Evolutionary conservation across 805 yeast genomes (phyloP).

Genomic region (Pichia californica): DNA sequence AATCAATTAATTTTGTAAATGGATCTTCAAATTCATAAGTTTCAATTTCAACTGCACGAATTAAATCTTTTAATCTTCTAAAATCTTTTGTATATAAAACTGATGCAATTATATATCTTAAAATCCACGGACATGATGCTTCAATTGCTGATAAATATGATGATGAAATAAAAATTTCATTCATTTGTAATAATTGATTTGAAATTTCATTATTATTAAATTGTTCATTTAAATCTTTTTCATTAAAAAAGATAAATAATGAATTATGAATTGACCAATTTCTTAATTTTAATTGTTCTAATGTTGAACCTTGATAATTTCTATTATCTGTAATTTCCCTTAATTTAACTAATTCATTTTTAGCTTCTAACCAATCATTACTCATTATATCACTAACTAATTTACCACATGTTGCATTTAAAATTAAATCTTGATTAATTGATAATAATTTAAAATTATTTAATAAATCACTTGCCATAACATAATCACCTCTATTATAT

Average conservation of each 20-base stretch:
- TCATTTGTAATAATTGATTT: constrained; percentile 39
- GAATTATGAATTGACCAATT: constrained; percentile 69
- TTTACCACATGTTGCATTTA: constrained; percentile 63
- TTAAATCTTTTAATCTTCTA: constrained; percentile 51
- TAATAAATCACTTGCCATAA: constrained; percentile 50
- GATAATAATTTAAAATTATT: constrained; percentile 52
- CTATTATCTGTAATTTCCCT: constrained; percentile 55
- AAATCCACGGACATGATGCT: constrained; percentile 66
- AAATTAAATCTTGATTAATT: constrained; percentile 41
- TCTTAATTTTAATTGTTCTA: constrained; percentile 54
- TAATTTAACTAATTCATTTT: constrained; percentile 46
- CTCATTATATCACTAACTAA: constrained; percentile 55
- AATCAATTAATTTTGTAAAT: constrained; percentile 48
- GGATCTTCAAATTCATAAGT: constrained; percentile 62
- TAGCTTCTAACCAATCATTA: constrained; percentile 45
- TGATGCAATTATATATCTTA: constrained; percentile 60
- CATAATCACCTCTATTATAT: constrained; percentile 58
- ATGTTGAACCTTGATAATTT: constrained; percentile 42
- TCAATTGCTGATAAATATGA: constrained; percentile 61
- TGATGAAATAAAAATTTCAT: constrained; percentile 52
- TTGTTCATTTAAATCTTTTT: constrained; percentile 6
- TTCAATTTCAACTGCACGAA: constrained; percentile 54
- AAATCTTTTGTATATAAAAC: constrained; percentile 36
- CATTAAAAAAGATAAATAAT: constrained; percentile 48
- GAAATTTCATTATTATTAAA: background rate